Base-by-base conservation (phyloP, 768 basidiomycete genomes). In the Myochromella boudieri region DNA sequence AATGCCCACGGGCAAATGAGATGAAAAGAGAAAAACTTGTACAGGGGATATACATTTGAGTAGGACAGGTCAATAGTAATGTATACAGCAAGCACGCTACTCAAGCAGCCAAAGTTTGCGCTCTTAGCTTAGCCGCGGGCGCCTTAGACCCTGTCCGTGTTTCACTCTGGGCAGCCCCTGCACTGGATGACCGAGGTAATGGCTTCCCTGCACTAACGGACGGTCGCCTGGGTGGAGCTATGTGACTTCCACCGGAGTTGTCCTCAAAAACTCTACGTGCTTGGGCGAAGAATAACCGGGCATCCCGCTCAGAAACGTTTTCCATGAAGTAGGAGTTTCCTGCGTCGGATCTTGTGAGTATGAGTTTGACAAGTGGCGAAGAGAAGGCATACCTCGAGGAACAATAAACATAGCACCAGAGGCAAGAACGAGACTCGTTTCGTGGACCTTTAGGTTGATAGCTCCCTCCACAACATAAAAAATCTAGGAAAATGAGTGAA, bases 201-300 rank as follows among this genome's bases (percentile, higher is more conserved):
- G 47, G 26, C 21, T 43, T 44, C 10, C 44, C 37, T 6, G 37
- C 45, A 4, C 42, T 40, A 12, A 29, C 31, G 15, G 46, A 48
- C 26, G 42, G 21, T 14, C 53, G 38, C 26, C 54, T 37, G 10
- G 56, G 37, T 2, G 51, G 53, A 6, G 46, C 53, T 1, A 48
- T 41, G 26, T 42, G 36, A n/a, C 34, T 42, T 6, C 26, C 20
- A 18, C n/a, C 46, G 20, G 45, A 45, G 26, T 48, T 46, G 1
- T 42, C 28, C 15, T 44, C 44, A 4, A 52, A 52, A 9, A 52
- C 56, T 55, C 78, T 77, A 27, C 77, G 69, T 5, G 91, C 92
- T 68, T 97, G 95, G 0, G 94, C 87, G 68, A 97, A 98, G 72
- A 95, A 97, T 6, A 98, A 67, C 57, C 78, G 82, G 22, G 85